Conservation (phyloP, 1,284 basidiomycete genomes). For the Singerocomus inundabilis region DNA sequence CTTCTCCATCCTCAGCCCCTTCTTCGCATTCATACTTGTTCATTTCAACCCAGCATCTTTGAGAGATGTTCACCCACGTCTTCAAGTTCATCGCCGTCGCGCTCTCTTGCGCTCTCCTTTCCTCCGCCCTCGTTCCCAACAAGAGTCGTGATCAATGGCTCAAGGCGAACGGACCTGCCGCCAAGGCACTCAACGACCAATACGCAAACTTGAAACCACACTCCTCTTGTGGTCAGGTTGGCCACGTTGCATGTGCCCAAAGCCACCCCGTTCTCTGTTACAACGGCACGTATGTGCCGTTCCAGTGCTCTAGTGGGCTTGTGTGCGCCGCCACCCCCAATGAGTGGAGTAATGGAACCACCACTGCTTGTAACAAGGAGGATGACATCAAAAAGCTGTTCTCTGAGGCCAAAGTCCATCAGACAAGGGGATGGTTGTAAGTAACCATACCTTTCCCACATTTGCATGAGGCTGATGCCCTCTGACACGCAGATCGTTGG, state of each 20-base stretch:
- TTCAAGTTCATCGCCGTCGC: conserved; percentile 11
- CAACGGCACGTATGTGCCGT: conserved; percentile 7
- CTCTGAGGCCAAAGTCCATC: conserved; percentile 5
- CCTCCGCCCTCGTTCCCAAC: conserved; percentile 16
- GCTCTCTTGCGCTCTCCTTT: conserved; percentile 9
- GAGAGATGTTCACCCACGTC: conserved; percentile 19
- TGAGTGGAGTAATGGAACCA: conserved; percentile 22
- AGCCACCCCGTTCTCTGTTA: conserved; percentile 11
- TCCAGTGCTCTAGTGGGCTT: conserved; percentile 13
- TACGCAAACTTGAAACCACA: conserved; percentile 9
- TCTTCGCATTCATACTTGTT: no score
- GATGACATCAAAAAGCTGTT: conserved; percentile 12
- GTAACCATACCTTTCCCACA: not conserved
- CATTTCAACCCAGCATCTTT: conserved; percentile 11
- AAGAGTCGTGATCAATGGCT: conserved; percentile 18
- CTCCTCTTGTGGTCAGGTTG: conserved; percentile 16
- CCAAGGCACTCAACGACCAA: conserved; percentile 23
- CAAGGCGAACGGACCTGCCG: conserved; percentile 22
- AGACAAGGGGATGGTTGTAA: conserved; percentile 6
- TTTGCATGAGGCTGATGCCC: not conserved
- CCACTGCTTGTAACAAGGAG: conserved; percentile 16
- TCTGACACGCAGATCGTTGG: not conserved
- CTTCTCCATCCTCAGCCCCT: no score
- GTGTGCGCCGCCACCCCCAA: conserved; percentile 21
- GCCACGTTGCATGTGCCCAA: conserved; percentile 16